These are phyloP conservation scores for Echeveria elegans DNA, from an alignment of 164 flowering plant species.

Conservation along the genomic window DNA sequence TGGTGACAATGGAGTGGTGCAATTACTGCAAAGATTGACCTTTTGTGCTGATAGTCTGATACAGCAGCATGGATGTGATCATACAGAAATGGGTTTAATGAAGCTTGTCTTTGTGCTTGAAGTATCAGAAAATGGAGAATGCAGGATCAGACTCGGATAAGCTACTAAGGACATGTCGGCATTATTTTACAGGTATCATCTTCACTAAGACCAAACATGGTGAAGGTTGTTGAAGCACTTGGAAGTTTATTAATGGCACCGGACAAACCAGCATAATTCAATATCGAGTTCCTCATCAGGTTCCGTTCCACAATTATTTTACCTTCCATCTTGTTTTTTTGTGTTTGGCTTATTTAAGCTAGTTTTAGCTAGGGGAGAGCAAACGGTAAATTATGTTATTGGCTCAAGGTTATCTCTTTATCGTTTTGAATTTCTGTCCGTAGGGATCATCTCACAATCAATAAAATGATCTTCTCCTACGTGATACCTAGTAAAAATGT, in stretches of 20 bases:
- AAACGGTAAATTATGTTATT: too few relatives aligned
- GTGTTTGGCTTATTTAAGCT: neutral
- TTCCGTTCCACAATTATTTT: neutral
- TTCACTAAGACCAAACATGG: neutral
- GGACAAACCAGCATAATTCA: neutral
- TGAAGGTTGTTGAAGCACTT: neutral
- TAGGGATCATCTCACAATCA: neutral
- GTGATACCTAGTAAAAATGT: neutral
- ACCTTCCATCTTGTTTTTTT: neutral
- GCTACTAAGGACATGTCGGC: neutral
- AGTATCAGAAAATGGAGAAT: neutral
- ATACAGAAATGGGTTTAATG: neutral
- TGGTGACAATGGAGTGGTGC: slow-evolving; percentile 8
- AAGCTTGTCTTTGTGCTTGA: neutral
- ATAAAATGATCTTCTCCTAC: neutral
- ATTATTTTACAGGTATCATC: too few relatives aligned
- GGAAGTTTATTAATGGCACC: neutral
- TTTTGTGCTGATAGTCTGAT: neutral
- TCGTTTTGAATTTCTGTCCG: neutral
- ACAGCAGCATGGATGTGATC: slow-evolving; percentile 21
- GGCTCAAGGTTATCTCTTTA: neutral
- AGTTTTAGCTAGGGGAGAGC: too few relatives aligned
- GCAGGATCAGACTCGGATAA: neutral
- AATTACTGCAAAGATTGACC: neutral
- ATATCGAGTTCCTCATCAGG: neutral